Evolutionary conservation across 2,329 filamentous ascomycete species (phyloP).

Genomic region (Aspergillus unguis): DNA sequence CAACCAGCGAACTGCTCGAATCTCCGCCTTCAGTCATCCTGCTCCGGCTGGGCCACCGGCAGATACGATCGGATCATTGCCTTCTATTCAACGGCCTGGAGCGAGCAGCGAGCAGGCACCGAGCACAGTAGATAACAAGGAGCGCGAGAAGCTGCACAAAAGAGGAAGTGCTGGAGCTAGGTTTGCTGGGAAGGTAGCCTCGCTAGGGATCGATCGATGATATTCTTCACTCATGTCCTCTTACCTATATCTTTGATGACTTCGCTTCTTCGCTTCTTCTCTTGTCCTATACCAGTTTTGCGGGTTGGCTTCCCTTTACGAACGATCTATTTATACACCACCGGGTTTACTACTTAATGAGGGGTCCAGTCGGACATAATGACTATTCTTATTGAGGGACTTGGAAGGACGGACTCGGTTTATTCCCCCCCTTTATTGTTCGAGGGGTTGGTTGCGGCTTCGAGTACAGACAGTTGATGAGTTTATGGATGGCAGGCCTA

Average conservation of each 20-base stretch:
- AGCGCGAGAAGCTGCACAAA: constrained; percentile 73
- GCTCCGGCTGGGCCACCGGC: constrained; percentile 44
- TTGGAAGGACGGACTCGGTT: too few relatives aligned
- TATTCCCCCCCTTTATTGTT: neutral
- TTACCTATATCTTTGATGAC: constrained; percentile 9
- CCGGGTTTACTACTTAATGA: constrained; percentile 1
- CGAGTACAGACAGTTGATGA: constrained; percentile 1
- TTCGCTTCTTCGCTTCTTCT: constrained; percentile 7
- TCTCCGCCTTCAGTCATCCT: constrained; percentile 23
- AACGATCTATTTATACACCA: constrained; percentile 3
- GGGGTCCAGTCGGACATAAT: constrained; percentile 3
- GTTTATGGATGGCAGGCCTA: constrained; percentile 1
- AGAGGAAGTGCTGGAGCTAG: constrained; percentile 73
- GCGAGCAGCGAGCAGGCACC: constrained; percentile 27
- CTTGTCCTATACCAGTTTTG: constrained; percentile 4
- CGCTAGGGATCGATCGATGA: constrained; percentile 43
- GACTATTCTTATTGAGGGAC: constrained; percentile 3
- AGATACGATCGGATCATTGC: constrained; percentile 63
- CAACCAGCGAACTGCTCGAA: constrained; percentile 63
- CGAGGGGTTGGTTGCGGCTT: neutral
- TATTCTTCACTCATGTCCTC: neutral
- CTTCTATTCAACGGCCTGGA: constrained; percentile 45
- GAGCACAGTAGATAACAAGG: constrained; percentile 40
- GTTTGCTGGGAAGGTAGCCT: constrained; percentile 52
- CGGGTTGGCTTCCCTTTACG: neutral